Evolutionary conservation across 23 red algal genomes (phyloP).

Genomic region (Gracilaria domingensis): DNA sequence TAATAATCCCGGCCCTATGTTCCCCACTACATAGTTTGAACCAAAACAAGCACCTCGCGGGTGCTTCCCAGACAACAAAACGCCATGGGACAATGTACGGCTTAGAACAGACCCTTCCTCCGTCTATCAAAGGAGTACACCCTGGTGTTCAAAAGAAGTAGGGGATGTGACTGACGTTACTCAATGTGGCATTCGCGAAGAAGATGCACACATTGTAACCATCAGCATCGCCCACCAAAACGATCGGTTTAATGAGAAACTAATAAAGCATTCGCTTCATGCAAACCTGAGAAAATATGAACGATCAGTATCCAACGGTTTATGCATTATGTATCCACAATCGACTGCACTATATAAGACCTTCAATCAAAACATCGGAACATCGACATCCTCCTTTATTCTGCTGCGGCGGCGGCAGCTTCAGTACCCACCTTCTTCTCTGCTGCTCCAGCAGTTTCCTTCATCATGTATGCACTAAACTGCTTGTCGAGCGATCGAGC

Average conservation of each 20-base stretch:
- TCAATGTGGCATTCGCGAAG: slow-evolving; percentile 34
- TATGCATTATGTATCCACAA: slow-evolving; percentile 39
- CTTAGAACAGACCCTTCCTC: too few relatives aligned
- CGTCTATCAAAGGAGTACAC: not conserved
- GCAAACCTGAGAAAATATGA: slow-evolving; percentile 29
- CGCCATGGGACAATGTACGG: not conserved
- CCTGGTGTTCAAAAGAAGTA: slow-evolving; percentile 8
- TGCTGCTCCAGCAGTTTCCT: slow-evolving; percentile 59
- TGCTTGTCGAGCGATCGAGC: slow-evolving; percentile 93
- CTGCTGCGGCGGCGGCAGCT: slow-evolving; percentile 33
- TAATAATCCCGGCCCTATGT: too few relatives aligned
- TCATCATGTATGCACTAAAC: slow-evolving; percentile 88
- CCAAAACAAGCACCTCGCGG: too few relatives aligned
- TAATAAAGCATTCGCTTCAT: slow-evolving; percentile 44
- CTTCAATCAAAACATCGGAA: not conserved
- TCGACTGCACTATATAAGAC: not conserved
- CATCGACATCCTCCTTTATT: not conserved
- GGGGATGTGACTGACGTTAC: slow-evolving; percentile 8
- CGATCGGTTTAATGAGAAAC: slow-evolving; percentile 44
- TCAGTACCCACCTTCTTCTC: slow-evolving; percentile 58
- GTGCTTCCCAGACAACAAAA: not conserved
- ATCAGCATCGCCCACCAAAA: slow-evolving; percentile 38
- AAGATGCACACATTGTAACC: slow-evolving; percentile 28
- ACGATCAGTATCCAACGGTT: slow-evolving; percentile 33
- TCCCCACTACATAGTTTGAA: too few relatives aligned